These are phyloP conservation scores for Psidium guajava DNA, from an alignment of 345 rosid genomes.

Conservation along the genomic window DNA sequence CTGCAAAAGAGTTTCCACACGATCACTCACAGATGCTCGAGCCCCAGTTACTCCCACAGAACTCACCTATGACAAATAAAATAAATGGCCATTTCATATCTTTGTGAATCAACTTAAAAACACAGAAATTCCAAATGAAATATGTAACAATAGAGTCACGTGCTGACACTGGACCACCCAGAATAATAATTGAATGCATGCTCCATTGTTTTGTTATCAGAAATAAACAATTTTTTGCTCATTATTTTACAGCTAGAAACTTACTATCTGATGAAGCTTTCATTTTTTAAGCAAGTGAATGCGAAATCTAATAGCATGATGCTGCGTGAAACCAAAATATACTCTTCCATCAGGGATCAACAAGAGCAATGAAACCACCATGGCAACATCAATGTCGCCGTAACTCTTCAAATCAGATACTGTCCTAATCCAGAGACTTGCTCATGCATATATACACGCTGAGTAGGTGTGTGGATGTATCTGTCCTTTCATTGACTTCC, in stretches of 20 bases:
- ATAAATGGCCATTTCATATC: not conserved
- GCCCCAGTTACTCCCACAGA: constrained; percentile 90
- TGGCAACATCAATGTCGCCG: not conserved
- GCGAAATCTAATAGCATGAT: not conserved
- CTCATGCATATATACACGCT: not conserved
- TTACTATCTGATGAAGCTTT: not conserved
- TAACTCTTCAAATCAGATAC: not conserved
- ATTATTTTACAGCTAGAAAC: too few species aligned
- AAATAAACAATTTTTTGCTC: too few species aligned
- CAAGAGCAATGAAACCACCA: not conserved
- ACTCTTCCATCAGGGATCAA: not conserved
- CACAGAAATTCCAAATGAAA: not conserved
- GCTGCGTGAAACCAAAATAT: not conserved
- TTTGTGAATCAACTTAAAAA: not conserved
- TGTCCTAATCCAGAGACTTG: not conserved
- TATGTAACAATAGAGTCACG: not conserved
- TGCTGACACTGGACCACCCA: not conserved
- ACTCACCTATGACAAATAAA: constrained; percentile 47
- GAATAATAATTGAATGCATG: not conserved
- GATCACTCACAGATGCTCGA: constrained; percentile 56
- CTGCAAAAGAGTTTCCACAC: constrained; percentile 54
- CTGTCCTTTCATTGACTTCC: not conserved
- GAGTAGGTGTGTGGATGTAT: not conserved
- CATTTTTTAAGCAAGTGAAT: not conserved
- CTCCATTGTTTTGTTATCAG: too few species aligned